Evolutionary conservation across 768 basidiomycete genomes (phyloP), one percentile per base, ranked within the genome.

Genomic region (Rhodotorula sphaerocarpa): DNA sequence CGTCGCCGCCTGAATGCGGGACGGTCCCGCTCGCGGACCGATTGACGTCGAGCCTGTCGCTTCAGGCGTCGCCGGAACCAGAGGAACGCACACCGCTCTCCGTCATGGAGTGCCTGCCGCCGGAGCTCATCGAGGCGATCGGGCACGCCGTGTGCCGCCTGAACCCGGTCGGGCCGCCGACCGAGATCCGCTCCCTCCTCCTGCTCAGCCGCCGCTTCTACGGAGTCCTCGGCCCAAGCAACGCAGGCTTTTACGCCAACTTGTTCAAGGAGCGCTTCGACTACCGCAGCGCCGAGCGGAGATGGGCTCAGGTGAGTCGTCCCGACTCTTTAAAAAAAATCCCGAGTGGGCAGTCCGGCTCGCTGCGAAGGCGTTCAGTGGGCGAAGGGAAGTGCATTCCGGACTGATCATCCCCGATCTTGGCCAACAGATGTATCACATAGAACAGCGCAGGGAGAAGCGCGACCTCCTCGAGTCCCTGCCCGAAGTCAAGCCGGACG

Each of bases 41-140:
- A n/a, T 43, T 56, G 16, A 39, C 21, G 7, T 2, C 42, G 23
- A 28, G n/a, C 36, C 45, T 51, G 46, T 59, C 57, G 30, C 36
- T 53, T 7, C 36, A 39, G 10, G n/a, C 56, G 30, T 31, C 55
- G 23, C 48, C 55, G 5, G 18, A 15, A 20, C 56, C 15, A 11
- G 34, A 39, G 25, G 23, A 20, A 0, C 9, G 1, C 25, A 0
- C 12, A 4, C 18, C 25, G 9, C 39, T 21, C 20, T 7, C 54
- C 57, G 66, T 78, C 80, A 74, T 85, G 52, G 79, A 82, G 56
- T 73, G 69, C 4, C 70, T 84, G 42, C 83, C 84, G 27, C 74
- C 74, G 68, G 83, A 85, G 69, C 73, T 86, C 65, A 78, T 86
- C 23, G 80, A 80, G 47, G 75, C 81, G 65, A 79, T 86, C 39